Base-by-base conservation (phyloP, 2,329 filamentous ascomycete species). In the Emergomyces pasteurianus region DNA sequence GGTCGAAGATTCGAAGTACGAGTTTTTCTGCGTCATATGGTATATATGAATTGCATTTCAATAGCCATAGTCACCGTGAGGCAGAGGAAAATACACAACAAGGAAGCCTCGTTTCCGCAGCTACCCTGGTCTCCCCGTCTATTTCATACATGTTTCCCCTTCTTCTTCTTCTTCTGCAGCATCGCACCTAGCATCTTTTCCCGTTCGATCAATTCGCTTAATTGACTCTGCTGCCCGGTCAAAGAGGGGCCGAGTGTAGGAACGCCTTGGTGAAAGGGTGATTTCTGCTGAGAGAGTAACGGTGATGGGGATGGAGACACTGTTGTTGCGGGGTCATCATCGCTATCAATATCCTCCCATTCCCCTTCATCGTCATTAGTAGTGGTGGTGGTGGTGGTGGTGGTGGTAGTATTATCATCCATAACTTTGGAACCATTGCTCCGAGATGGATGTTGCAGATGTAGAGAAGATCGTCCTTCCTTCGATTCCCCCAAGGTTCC, bases 121-220 rank as follows among this genome's bases (percentile, higher is more conserved):
- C 21, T 21, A 21, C 49, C 49, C 26, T 26, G 10, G 23, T 31
- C 14, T 38, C 18, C 38, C 31, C 23, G 14, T 31, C 14, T 14
- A 6, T 31, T 3, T 59, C 36, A 46, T 40, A 18, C 46, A 2
- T 28, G 2, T 34, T 21, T 52, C 43, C 26, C 28, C 9, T 50
- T 23, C 7, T 50, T 23, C 9, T 50, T 23, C 7, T 50, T 23
- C 34, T 40, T 42, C 53, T 42, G 31, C 53, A 26, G 28, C 34
- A 36, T 31, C 21, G 34, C 46, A 59, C 49, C 43, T 1, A 59
- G 26, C 49, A 26, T 50, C 40, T 65, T 62, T 47, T 64, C 65
- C 57, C 60, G 58, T 52, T 66, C 64, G 60, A 70, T 70, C 60
- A 69, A 60, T 18, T 67, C 62, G 56, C 67, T 68, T 28, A 70